Evolutionary conservation across 108 stramenopile species (phyloP).

Genomic region (Mediolabrus comicus): DNA sequence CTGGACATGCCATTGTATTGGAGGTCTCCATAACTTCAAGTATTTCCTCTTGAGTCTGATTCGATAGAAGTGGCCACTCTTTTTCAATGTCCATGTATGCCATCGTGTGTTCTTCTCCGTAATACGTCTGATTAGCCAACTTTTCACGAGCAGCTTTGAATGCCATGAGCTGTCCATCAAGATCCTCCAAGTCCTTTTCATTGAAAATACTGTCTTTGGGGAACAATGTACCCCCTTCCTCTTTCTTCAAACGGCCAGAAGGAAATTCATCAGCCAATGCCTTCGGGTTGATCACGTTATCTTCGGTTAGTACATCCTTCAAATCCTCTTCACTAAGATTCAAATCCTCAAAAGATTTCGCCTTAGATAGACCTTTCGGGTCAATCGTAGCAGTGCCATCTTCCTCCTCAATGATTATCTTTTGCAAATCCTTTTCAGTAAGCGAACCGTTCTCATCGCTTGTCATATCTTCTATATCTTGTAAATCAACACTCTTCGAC

Average conservation of each 20-base stretch:
- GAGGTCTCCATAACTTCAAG: constrained; percentile 54
- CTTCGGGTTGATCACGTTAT: constrained; percentile 13
- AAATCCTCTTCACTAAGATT: constrained; percentile 29
- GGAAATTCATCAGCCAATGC: constrained; percentile 57
- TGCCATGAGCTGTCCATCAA: constrained; percentile 43
- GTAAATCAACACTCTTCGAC: constrained; percentile 11
- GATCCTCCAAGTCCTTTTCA: constrained; percentile 61
- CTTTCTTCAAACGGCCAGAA: constrained; percentile 14
- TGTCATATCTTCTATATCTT: constrained; percentile 24
- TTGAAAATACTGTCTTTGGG: constrained; percentile 41
- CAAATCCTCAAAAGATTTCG: constrained; percentile 26
- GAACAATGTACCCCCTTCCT: constrained; percentile 42
- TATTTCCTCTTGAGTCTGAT: constrained; percentile 48
- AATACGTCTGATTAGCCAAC: constrained; percentile 53
- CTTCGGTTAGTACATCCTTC: constrained; percentile 1
- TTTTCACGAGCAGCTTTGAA: constrained; percentile 52
- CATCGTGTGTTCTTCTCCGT: constrained; percentile 59
- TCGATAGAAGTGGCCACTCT: constrained; percentile 41
- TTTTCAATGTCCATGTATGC: constrained; percentile 49
- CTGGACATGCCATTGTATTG: constrained; percentile 45
- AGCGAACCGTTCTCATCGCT: constrained; percentile 24
- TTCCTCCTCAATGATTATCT: constrained; percentile 53
- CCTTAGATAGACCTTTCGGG: constrained; percentile 19
- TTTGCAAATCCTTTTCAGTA: constrained; percentile 51
- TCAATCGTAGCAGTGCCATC: constrained; percentile 17